A percentile compares a stretch with the other conserved stretches of the same genome.
Evolutionary conservation across 345 rosid genomes (phyloP).

Genomic region (Ailanthus altissimus): DNA sequence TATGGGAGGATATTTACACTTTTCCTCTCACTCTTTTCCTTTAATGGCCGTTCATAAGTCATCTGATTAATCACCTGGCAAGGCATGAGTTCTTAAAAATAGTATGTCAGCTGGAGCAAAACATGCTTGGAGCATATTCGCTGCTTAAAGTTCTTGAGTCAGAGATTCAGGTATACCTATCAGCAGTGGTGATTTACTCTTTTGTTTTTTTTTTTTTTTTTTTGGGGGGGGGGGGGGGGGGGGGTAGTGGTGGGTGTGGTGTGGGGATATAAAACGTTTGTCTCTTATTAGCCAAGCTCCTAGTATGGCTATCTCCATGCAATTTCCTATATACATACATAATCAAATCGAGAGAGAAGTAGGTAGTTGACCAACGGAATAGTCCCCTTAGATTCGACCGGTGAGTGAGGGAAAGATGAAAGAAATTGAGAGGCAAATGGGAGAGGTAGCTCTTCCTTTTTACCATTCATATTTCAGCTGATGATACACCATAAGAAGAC

Average conservation of each 20-base stretch:
- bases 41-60: constrained; percentile 73
- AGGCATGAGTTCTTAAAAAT: constrained; percentile 87
- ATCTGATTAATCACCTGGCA: constrained; percentile 89
- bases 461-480: too few species aligned
- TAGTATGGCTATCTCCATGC: neutral
- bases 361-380: too few species aligned
- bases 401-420: too few species aligned
- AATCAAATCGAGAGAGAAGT: too few species aligned
- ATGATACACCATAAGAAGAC: too few species aligned
- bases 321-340: neutral
- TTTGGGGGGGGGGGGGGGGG: too few species aligned
- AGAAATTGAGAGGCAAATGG: too few species aligned
- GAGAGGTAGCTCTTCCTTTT: too few species aligned
- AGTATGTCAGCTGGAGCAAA: constrained; percentile 87
- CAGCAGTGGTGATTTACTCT: constrained; percentile 70
- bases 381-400: too few species aligned
- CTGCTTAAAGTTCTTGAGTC: constrained; percentile 86
- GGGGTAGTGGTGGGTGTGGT: too few species aligned
- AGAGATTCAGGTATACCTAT: constrained; percentile 82
- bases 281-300: neutral
- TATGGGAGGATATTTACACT: neutral
- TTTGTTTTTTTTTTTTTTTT: too few species aligned
- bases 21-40: constrained; percentile 1
- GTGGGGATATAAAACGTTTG: neutral
- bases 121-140: constrained; percentile 88